Evolutionary conservation across 306 rosid species (phyloP), one percentile per base, ranked within the genome.

Genomic region (Trichosanthes cucumerina): DNA sequence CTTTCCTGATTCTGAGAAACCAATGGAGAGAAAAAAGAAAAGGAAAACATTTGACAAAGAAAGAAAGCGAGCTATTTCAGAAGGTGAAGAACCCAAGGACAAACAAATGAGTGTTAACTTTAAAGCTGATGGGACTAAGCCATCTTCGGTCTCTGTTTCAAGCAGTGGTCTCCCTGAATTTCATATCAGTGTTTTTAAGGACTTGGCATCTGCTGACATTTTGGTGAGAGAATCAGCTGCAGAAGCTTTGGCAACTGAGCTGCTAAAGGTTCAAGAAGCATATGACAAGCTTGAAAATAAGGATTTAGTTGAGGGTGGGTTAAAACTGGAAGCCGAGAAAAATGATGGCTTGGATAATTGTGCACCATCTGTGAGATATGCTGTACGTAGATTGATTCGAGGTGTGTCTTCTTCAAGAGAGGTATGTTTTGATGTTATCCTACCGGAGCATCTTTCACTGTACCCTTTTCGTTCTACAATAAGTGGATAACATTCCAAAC

Each of bases 331-430:
- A 83, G 97, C 97, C 19, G 97, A 92, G 81, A 95, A 92, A 78
- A 88, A 95, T 26, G 99, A 95, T 83, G 97, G 99, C 23, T 85
- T 95, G 85, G 91, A 95, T 21, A 85, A 86, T 33, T 95, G 97
- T 84, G 99, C 99, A 0, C 97, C 99, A 11, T 95, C 99, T n/a
- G 89, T 95, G 78, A 85, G 90, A 87, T 95, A 95, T 82, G 99
- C 99, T 7, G 62, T 95, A 41, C 92, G 97, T 1, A 85, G 99
- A 76, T 92, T 95, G 73, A 86, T 95, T 63, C 97, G 99, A 3
- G 97, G 99, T 60, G 96, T 92, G 53, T 95, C 99, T 79, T 95
- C 99, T 0, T 91, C 99, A 0, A 91, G 99, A 88, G 97, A 91
- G 97, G 97, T 93, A 57, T 65, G 80, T 36, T 56, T 38, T 11